Evolutionary conservation across 1,284 basidiomycete genomes (phyloP).

Genomic region (Cronartium ribicola): DNA sequence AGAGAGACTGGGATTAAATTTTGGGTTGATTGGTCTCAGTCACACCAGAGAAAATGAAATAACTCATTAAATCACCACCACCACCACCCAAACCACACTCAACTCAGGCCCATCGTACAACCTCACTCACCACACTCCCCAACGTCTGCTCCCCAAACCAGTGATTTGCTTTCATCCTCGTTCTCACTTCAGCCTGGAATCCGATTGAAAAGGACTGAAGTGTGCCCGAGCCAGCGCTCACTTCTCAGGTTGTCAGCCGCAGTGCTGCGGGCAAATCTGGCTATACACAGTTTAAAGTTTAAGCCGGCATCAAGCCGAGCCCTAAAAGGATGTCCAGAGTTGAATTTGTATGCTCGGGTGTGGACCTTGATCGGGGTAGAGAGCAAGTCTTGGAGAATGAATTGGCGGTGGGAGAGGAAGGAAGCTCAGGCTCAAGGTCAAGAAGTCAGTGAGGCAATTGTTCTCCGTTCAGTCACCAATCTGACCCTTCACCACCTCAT

Average conservation of each 20-base stretch:
- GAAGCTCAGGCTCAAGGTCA: not conserved
- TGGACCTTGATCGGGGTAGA: not conserved
- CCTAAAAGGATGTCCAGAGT: not conserved
- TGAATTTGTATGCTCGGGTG: not conserved
- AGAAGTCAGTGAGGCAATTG: not conserved
- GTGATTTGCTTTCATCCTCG: not conserved
- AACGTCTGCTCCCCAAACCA: not conserved
- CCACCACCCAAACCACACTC: not conserved
- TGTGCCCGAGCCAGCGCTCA: too few relatives aligned
- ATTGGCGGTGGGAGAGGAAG: not conserved
- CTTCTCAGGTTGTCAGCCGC: too few relatives aligned
- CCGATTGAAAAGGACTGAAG: too few relatives aligned
- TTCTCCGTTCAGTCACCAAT: not conserved
- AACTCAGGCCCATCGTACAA: too few relatives aligned
- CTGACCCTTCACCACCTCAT: not conserved
- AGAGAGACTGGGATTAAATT: too few relatives aligned
- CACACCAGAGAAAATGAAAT: too few relatives aligned
- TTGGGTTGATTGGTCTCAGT: too few relatives aligned
- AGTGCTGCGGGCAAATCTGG: too few relatives aligned
- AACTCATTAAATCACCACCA: not conserved
- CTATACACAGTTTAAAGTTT: too few relatives aligned
- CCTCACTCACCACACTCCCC: not conserved
- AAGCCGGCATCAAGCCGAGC: too few relatives aligned
- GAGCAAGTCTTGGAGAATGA: not conserved
- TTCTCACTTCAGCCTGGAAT: too few relatives aligned